These are phyloP conservation scores for Isabelozyma rhagii DNA, from an alignment of 805 yeast genomes.

Conservation along the genomic window DNA sequence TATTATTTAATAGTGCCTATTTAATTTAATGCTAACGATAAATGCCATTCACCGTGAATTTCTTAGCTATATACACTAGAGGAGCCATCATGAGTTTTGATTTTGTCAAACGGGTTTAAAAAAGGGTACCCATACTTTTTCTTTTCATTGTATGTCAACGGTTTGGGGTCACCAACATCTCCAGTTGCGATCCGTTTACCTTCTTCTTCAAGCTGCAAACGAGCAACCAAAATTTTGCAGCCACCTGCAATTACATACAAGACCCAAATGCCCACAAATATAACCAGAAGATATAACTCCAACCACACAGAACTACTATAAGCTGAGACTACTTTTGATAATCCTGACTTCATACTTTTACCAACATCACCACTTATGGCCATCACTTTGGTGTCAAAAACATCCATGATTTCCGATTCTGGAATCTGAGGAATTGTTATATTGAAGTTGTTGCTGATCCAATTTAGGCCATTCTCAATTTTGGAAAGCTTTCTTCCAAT, in stretches of 20 bases:
- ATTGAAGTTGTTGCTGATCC: constrained; percentile 68
- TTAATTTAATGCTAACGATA: no score
- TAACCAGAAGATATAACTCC: constrained; percentile 48
- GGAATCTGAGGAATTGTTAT: constrained; percentile 54
- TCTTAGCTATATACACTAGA: constrained; percentile 5
- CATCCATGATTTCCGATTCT: constrained; percentile 3
- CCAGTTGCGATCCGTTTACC: neutral
- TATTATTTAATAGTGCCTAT: no score
- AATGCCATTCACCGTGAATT: neutral
- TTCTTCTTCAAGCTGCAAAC: neutral
- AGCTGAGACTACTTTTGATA: constrained; percentile 23
- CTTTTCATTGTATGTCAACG: constrained; percentile 21
- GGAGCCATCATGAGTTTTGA: neutral
- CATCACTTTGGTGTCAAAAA: constrained; percentile 1
- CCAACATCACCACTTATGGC: constrained; percentile 2
- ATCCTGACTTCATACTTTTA: constrained; percentile 12
- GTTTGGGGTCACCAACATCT: constrained; percentile 24
- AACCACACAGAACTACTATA: constrained; percentile 34
- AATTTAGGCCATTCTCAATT: constrained; percentile 69
- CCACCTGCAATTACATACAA: constrained; percentile 41
- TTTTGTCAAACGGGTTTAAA: constrained; percentile 9
- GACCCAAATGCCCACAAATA: constrained; percentile 47
- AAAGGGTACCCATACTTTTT: constrained; percentile 24
- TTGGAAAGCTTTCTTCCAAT: constrained; percentile 68
- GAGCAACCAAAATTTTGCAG: neutral